A percentile compares a stretch with the other conserved stretches of the same genome.
Evolutionary conservation across 169 alveolate species (phyloP).

Genomic region (Cryptosporidium felis): DNA sequence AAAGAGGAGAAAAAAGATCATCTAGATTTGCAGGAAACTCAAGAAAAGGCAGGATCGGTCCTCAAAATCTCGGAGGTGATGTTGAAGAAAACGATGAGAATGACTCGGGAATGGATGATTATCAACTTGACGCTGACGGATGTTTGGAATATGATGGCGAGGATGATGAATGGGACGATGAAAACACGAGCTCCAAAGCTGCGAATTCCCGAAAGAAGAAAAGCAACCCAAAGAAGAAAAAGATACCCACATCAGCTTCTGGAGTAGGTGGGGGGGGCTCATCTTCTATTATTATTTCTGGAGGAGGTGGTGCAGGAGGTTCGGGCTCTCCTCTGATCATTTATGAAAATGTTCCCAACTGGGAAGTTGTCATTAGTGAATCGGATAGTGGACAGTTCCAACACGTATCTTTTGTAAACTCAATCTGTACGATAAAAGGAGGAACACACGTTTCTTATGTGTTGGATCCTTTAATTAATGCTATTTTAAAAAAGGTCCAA

Average conservation of each 20-base stretch:
- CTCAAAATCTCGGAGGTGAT: no score
- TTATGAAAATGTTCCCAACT: slow-evolving; percentile 80
- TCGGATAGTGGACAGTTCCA: slow-evolving; percentile 92
- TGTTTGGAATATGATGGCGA: not conserved
- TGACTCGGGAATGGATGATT: no score
- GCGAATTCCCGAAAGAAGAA: not conserved
- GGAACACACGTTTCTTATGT: slow-evolving; percentile 98
- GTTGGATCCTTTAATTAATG: slow-evolving; percentile 92
- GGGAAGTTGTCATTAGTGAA: slow-evolving; percentile 86
- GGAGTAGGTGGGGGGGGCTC: no score
- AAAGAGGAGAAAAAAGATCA: no score
- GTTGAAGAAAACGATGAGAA: not conserved
- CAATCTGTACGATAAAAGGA: slow-evolving; percentile 97
- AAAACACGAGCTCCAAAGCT: no score
- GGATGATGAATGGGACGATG: slow-evolving; percentile 70
- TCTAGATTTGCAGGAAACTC: no score
- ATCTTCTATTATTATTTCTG: not conserved
- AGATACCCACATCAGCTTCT: not conserved
- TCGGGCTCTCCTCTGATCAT: slow-evolving; percentile 74
- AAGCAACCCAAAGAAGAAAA: not conserved
- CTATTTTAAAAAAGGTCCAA: slow-evolving; percentile 88
- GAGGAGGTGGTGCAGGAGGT: slow-evolving; percentile 72
- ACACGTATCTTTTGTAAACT: slow-evolving; percentile 98
- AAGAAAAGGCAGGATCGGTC: no score
- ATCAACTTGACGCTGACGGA: not conserved